These are phyloP conservation scores for Biscogniauxia mediterranea DNA, from an alignment of 2,329 filamentous ascomycete species.

Conservation along the genomic window DNA sequence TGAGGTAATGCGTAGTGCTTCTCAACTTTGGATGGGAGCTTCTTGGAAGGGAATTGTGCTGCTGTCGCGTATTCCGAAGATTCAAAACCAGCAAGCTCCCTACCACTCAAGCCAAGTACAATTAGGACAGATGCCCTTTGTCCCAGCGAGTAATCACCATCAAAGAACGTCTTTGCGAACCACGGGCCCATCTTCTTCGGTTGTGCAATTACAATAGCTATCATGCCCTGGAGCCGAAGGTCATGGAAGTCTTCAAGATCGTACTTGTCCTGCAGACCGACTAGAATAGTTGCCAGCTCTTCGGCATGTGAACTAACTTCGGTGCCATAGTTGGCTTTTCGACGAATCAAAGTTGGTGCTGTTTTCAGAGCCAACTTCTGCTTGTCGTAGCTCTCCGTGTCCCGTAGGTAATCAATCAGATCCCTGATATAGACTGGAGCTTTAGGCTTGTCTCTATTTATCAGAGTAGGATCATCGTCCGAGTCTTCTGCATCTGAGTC, in stretches of 20 bases:
- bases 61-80: slow-evolving; percentile 49
- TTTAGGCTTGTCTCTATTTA: slow-evolving; percentile 78
- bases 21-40: slow-evolving; percentile 71
- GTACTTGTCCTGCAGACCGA: slow-evolving; percentile 82
- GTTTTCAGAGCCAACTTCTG: slow-evolving; percentile 77
- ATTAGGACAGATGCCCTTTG: slow-evolving; percentile 82
- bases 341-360: slow-evolving; percentile 76
- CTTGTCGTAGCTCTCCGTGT: slow-evolving; percentile 79
- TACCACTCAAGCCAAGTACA: slow-evolving; percentile 75
- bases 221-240: slow-evolving; percentile 73
- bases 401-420: slow-evolving; percentile 73
- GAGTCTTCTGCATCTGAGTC: slow-evolving; percentile 88
- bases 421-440: slow-evolving; percentile 90
- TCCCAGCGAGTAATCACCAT: slow-evolving; percentile 84
- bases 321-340: slow-evolving; percentile 83
- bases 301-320: slow-evolving; percentile 83
- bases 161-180: slow-evolving; percentile 83
- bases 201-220: slow-evolving; percentile 75
- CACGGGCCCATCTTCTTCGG: slow-evolving; percentile 78
- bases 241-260: slow-evolving; percentile 77
- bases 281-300: slow-evolving; percentile 73
- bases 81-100: slow-evolving; percentile 80
- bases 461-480: slow-evolving; percentile 85
- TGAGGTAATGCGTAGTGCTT: slow-evolving; percentile 57
- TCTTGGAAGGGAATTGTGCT: slow-evolving; percentile 74